Evolutionary conservation across 495 filamentous ascomycete species (phyloP).

Genomic region (Talaromyces liani): DNA sequence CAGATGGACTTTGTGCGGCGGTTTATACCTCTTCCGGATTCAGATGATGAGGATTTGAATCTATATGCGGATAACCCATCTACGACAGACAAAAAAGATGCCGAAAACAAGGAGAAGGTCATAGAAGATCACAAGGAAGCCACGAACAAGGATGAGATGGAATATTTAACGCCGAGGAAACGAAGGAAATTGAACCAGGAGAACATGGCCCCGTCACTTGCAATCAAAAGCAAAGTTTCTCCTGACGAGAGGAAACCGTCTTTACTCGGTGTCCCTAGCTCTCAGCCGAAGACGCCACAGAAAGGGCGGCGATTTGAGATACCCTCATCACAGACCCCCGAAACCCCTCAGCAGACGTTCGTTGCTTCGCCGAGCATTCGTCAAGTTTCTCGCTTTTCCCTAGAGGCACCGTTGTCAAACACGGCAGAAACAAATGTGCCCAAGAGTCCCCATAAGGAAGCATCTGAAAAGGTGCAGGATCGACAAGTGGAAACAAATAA

Average conservation of each 20-base stretch:
- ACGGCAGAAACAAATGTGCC: neutral
- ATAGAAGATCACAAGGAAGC: neutral
- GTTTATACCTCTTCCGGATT: slow-evolving; percentile 29
- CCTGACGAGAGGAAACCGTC: neutral
- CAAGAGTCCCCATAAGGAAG: neutral
- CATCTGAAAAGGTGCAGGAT: neutral
- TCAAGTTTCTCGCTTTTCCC: slow-evolving; percentile 22
- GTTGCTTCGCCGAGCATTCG: slow-evolving; percentile 35
- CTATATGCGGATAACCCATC: slow-evolving; percentile 25
- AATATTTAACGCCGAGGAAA: slow-evolving; percentile 1
- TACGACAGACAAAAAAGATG: slow-evolving; percentile 12
- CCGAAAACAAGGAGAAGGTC: neutral
- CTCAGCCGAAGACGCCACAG: slow-evolving; percentile 23
- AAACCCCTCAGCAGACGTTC: slow-evolving; percentile 32
- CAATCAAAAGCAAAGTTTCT: neutral
- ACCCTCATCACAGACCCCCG: slow-evolving; percentile 40
- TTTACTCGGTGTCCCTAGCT: neutral
- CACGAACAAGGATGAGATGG: neutral
- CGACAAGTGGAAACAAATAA: neutral
- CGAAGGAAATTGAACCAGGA: slow-evolving; percentile 2
- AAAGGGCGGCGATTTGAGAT: slow-evolving; percentile 29
- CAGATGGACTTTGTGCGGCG: slow-evolving; percentile 41
- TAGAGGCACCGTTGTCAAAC: slow-evolving; percentile 13
- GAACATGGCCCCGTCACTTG: neutral
- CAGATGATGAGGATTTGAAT: slow-evolving; percentile 32